phyloP scores from a whole-genome alignment of 2,329 filamentous ascomycete genomes.

The Penicillium oxalicum region DNA sequence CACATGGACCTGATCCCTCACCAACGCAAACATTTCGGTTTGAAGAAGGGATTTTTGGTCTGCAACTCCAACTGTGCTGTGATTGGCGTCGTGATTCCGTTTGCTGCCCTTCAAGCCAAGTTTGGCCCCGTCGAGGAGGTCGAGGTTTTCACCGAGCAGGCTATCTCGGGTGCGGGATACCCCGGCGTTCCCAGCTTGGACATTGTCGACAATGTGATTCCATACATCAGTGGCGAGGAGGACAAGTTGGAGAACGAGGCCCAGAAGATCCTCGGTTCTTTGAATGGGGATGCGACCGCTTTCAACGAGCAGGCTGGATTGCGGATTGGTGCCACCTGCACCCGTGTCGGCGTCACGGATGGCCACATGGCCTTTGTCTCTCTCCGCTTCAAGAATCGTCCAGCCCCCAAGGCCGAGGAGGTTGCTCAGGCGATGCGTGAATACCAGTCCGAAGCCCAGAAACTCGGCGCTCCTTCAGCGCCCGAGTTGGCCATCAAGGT shows the following conservation, averaged over 20 bases:
- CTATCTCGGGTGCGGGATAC: constrained; percentile 78
- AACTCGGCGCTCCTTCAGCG: constrained; percentile 79
- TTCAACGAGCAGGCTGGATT: constrained; percentile 71
- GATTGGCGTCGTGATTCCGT: constrained; percentile 90
- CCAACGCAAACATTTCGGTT: constrained; percentile 65
- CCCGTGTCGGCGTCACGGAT: constrained; percentile 88
- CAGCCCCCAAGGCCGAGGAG: constrained; percentile 66
- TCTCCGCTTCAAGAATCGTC: constrained; percentile 69
- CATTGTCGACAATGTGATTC: constrained; percentile 91
- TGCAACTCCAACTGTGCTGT: constrained; percentile 99
- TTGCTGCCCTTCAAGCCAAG: constrained; percentile 77
- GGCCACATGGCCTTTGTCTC: constrained; percentile 95
- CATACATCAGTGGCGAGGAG: constrained; percentile 88
- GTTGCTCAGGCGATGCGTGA: constrained; percentile 73
- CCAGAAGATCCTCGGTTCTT: constrained; percentile 79
- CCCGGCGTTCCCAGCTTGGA: constrained; percentile 76
- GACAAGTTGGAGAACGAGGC: constrained; percentile 95
- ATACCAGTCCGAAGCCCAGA: constrained; percentile 77
- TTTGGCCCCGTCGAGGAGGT: constrained; percentile 75
- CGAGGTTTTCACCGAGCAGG: constrained; percentile 90
- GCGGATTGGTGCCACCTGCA: constrained; percentile 80
- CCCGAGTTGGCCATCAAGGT: constrained; percentile 76
- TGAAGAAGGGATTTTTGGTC: constrained; percentile 83
- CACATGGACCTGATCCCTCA: constrained; percentile 87
- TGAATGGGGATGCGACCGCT: constrained; percentile 65